Conservation (phyloP, 345 rosid species). For the Kernera saxatilis region DNA sequence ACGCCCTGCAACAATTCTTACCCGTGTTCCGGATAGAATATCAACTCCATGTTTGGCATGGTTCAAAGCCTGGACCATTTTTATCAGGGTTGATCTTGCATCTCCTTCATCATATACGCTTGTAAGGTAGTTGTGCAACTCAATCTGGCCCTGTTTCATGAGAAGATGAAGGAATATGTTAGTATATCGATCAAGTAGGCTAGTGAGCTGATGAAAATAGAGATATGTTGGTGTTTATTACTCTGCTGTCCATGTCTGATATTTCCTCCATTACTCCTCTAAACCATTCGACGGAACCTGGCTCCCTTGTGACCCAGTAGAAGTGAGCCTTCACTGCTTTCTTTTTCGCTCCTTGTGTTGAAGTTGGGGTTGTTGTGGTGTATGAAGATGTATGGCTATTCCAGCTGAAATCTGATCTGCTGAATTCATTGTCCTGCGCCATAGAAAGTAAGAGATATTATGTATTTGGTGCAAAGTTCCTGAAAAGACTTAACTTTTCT, state of each 20-base stretch:
- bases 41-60: slow-evolving; percentile 98
- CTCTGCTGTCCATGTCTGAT: slow-evolving; percentile 84
- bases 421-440: slow-evolving; percentile 59
- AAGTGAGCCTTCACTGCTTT: slow-evolving; percentile 70
- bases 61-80: slow-evolving; percentile 95
- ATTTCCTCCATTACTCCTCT: slow-evolving; percentile 95
- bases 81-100: slow-evolving; percentile 90
- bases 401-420: slow-evolving; percentile 62
- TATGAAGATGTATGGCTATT: slow-evolving; percentile 62
- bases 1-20: slow-evolving; percentile 27
- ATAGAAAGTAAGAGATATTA: slow-evolving; percentile 16
- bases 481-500: background rate
- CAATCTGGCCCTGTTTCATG: slow-evolving; percentile 74
- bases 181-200: background rate
- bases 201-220: background rate
- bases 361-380: slow-evolving; percentile 32
- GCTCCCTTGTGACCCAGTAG: slow-evolving; percentile 97
- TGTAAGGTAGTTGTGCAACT: slow-evolving; percentile 92
- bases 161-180: background rate
- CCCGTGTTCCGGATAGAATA: slow-evolving; percentile 91
- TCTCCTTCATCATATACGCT: slow-evolving; percentile 98
- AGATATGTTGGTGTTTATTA: slow-evolving; percentile 31
- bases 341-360: slow-evolving; percentile 48
- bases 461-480: slow-evolving; percentile 1
- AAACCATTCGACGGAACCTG: slow-evolving; percentile 94